phyloP scores from a whole-genome alignment of 768 basidiomycete genomes.

The Cystofilobasidium macerans region DNA sequence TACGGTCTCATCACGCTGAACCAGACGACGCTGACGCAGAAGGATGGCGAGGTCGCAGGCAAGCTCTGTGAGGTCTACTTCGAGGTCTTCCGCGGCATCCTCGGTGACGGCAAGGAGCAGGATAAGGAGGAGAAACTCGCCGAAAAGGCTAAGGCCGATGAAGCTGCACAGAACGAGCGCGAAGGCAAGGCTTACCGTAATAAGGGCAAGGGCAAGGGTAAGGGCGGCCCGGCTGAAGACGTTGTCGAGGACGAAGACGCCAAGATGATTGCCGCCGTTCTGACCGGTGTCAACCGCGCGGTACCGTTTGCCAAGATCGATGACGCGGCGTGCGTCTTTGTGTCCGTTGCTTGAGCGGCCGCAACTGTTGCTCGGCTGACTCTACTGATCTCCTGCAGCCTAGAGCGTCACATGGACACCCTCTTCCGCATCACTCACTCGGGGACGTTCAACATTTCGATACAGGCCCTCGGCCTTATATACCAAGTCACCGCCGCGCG shows the following conservation, averaged over 20 bases:
- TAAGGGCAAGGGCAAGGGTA: constrained; percentile 32
- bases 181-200: constrained; percentile 28
- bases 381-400: constrained; percentile 42
- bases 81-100: constrained; percentile 77
- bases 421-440: constrained; percentile 90
- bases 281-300: constrained; percentile 91
- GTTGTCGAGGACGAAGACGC: constrained; percentile 71
- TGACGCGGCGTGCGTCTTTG: constrained; percentile 33
- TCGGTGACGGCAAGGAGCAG: constrained; percentile 49
- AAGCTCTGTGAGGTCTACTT: constrained; percentile 83
- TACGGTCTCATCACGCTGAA: constrained; percentile 91
- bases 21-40: constrained; percentile 62
- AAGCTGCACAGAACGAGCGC: constrained; percentile 33
- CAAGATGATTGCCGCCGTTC: constrained; percentile 72
- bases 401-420: constrained; percentile 78
- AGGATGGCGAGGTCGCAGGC: constrained; percentile 62
- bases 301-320: constrained; percentile 81
- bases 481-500: constrained; percentile 61
- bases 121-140: constrained; percentile 25
- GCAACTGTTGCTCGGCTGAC: not conserved
- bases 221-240: constrained; percentile 44
- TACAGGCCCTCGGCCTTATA: constrained; percentile 81
- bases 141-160: constrained; percentile 29
- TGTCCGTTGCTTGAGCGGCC: not conserved
- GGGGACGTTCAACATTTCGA: constrained; percentile 91